Conservation (phyloP, 1,139 yeast species). For the Yamadazyma atlantica region DNA sequence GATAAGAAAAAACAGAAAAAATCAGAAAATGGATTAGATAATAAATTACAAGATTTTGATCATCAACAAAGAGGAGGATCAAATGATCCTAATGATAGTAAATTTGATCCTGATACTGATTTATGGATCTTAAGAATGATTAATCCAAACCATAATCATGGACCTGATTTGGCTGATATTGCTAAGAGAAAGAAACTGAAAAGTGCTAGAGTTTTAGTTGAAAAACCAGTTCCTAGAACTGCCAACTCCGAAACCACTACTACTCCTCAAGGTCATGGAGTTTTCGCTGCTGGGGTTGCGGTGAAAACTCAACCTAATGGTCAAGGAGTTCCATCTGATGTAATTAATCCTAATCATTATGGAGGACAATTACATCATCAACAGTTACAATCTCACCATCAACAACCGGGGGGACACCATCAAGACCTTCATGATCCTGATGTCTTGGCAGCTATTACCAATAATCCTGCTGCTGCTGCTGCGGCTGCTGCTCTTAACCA, state of each 20-base stretch:
- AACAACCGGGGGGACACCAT: slow-evolving; percentile 26
- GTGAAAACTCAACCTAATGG: slow-evolving; percentile 1
- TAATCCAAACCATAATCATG: slow-evolving; percentile 47
- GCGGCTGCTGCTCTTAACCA: slow-evolving; percentile 30
- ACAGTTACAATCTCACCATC: slow-evolving; percentile 14
- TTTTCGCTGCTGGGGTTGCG: neutral
- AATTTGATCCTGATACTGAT: slow-evolving; percentile 22
- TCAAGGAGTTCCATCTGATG: slow-evolving; percentile 13
- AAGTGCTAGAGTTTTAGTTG: slow-evolving; percentile 44
- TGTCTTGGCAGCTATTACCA: slow-evolving; percentile 48
- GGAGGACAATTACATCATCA: slow-evolving; percentile 15
- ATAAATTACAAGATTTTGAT: slow-evolving; percentile 23
- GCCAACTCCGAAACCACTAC: neutral
- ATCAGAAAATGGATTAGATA: slow-evolving; percentile 17
- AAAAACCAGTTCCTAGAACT: slow-evolving; percentile 43
- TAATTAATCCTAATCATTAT: slow-evolving; percentile 14
- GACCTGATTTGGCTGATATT: slow-evolving; percentile 42
- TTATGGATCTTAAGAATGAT: slow-evolving; percentile 54
- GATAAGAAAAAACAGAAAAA: slow-evolving; percentile 33
- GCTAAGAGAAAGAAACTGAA: slow-evolving; percentile 40
- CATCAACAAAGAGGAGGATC: slow-evolving; percentile 7
- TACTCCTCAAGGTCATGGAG: neutral
- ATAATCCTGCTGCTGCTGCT: slow-evolving; percentile 25
- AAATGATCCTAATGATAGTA: slow-evolving; percentile 4
- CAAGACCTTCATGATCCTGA: slow-evolving; percentile 46